phyloP scores from a whole-genome alignment of 225 moss, liverwort and hornwort genomes.

The Pseudisothecium myosuroides region DNA sequence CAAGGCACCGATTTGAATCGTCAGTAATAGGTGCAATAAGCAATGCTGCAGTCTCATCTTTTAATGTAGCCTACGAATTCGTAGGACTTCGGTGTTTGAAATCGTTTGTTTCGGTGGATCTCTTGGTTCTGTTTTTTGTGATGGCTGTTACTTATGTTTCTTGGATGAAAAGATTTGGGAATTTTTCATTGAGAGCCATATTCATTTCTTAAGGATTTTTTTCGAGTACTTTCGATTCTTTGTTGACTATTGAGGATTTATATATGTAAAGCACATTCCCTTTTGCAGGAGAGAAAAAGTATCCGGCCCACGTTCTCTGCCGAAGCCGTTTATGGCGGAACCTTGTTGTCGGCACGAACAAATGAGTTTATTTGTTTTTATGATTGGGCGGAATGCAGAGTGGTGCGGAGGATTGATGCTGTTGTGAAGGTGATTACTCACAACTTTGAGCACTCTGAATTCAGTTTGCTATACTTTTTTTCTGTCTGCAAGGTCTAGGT shows the following conservation, averaged over 20 bases:
- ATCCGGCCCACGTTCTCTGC: conserved; percentile 75
- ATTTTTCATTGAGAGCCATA: background rate
- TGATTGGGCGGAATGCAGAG: conserved; percentile 80
- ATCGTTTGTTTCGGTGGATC: too few relatives aligned
- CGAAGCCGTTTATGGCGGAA: conserved; percentile 74
- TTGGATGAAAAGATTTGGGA: background rate
- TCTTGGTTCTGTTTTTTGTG: background rate
- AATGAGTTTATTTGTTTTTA: conserved; percentile 86
- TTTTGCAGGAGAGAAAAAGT: conserved; percentile 68
- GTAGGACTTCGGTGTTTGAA: too few relatives aligned
- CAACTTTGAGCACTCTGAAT: background rate
- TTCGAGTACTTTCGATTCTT: background rate
- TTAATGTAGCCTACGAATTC: background rate
- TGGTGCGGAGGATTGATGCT: conserved; percentile 75
- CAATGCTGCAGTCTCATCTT: background rate
- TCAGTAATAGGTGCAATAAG: background rate
- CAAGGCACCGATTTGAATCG: background rate
- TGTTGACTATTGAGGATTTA: background rate
- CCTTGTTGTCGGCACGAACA: conserved; percentile 55
- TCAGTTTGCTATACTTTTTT: background rate
- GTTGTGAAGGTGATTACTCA: conserved; percentile 52
- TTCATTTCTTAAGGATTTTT: background rate
- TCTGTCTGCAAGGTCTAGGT: background rate
- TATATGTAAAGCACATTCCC: background rate
- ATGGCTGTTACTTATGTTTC: background rate